phyloP scores from a whole-genome alignment of 2,329 filamentous ascomycete genomes.

The Fusarium temperatum region DNA sequence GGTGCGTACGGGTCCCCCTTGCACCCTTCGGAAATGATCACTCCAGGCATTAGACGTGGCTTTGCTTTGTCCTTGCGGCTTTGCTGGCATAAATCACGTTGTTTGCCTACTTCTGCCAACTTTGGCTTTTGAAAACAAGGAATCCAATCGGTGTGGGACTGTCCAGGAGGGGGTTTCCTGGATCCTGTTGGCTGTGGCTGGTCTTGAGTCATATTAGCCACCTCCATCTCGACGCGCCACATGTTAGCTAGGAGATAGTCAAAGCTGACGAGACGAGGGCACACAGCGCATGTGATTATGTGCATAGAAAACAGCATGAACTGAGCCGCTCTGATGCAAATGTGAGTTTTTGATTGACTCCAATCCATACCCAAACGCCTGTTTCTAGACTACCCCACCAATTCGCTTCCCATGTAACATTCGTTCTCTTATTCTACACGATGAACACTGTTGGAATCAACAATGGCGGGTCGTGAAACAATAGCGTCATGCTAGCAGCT shows the following conservation, averaged over 20 bases:
- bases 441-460: not conserved
- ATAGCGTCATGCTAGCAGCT: slow-evolving; percentile 7
- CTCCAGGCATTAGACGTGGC: slow-evolving; percentile 19
- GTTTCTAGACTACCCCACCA: slow-evolving; percentile 4
- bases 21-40: slow-evolving; percentile 36
- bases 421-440: slow-evolving; percentile 6
- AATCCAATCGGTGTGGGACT: slow-evolving; percentile 26
- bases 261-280: slow-evolving; percentile 1
- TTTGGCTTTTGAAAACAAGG: slow-evolving; percentile 34
- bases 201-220: slow-evolving; percentile 14
- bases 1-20: slow-evolving; percentile 28
- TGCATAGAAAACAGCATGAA: not conserved
- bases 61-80: not conserved
- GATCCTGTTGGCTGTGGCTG: slow-evolving; percentile 31
- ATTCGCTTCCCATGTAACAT: not conserved
- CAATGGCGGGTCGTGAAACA: slow-evolving; percentile 18
- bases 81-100: slow-evolving; percentile 20
- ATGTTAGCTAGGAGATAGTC: slow-evolving; percentile 14
- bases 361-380: slow-evolving; percentile 23
- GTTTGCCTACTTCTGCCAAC: slow-evolving; percentile 33
- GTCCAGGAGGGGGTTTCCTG: slow-evolving; percentile 11
- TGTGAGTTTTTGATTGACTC: slow-evolving; percentile 2
- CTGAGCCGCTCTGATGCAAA: not conserved
- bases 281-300: slow-evolving; percentile 3
- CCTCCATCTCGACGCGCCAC: slow-evolving; percentile 24